Evolutionary conservation across 306 rosid species (phyloP).

Genomic region (Fragaria iinumae): DNA sequence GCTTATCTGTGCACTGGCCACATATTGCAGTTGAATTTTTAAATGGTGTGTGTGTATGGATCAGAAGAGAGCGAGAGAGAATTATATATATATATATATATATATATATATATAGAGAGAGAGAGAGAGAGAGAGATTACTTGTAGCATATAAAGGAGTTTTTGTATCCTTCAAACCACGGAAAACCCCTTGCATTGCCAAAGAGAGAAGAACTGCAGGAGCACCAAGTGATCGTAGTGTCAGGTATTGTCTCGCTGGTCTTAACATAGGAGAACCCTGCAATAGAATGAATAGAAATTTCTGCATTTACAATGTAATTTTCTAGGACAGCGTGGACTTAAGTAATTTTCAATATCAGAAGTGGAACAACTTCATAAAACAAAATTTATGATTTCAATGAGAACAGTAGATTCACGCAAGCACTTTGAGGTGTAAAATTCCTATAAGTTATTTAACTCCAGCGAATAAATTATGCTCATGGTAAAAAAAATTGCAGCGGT

Average conservation of each 20-base stretch:
- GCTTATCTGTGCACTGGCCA: neutral
- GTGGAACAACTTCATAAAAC: neutral
- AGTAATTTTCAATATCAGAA: neutral
- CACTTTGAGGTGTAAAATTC: neutral
- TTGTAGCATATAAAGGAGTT: constrained; percentile 73
- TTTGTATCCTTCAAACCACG: constrained; percentile 82
- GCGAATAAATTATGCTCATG: neutral
- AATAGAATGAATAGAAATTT: neutral
- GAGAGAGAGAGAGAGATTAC: constrained; percentile 30
- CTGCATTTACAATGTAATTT: neutral
- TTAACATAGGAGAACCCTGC: constrained; percentile 68
- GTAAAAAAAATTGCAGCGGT: neutral
- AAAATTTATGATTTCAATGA: neutral
- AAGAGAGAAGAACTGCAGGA: constrained; percentile 85
- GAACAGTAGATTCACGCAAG: neutral
- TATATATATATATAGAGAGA: neutral
- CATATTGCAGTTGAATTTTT: neutral
- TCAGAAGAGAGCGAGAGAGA: too few relatives aligned
- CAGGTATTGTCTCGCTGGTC: constrained; percentile 63
- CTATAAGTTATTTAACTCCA: neutral
- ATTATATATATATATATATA: too few relatives aligned
- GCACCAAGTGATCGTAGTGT: constrained; percentile 80
- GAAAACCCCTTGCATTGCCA: constrained; percentile 84
- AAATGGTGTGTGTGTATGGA: too few relatives aligned
- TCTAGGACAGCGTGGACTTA: neutral